Conservation (phyloP, 2,329 filamentous ascomycete genomes). For the Furcasterigmium sp. region DNA sequence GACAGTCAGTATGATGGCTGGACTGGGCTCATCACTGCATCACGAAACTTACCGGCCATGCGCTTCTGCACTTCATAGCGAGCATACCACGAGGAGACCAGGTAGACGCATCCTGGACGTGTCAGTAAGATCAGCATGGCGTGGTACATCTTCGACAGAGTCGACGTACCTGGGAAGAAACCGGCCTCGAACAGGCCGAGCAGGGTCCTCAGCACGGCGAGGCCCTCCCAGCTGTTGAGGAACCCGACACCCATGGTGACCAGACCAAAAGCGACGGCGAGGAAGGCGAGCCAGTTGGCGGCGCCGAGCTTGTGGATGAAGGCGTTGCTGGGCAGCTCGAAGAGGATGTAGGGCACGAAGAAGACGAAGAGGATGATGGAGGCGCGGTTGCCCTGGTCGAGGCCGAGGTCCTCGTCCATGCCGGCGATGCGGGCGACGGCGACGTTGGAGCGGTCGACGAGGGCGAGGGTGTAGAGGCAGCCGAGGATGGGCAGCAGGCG, state of each 20-base stretch:
- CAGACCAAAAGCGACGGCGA: constrained; percentile 25
- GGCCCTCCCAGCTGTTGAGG: constrained; percentile 17
- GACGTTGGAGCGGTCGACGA: constrained; percentile 23
- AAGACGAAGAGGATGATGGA: constrained; percentile 21
- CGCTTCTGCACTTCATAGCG: constrained; percentile 33
- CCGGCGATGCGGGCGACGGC: constrained; percentile 25
- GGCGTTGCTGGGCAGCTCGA: constrained; percentile 23
- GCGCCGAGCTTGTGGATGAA: constrained; percentile 23
- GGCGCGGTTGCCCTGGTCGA: constrained; percentile 26
- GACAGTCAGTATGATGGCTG: too few relatives aligned
- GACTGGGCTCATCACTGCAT: background rate
- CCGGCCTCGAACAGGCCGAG: constrained; percentile 38
- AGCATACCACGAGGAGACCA: constrained; percentile 27
- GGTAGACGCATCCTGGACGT: constrained; percentile 28
- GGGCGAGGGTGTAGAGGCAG: constrained; percentile 20
- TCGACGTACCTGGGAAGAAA: constrained; percentile 27
- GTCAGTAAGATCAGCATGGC: too few relatives aligned
- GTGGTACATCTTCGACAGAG: too few relatives aligned
- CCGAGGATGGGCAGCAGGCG: constrained; percentile 21
- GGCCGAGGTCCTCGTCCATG: constrained; percentile 23
- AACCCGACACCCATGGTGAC: constrained; percentile 25
- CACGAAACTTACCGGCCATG: constrained; percentile 22
- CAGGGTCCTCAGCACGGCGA: constrained; percentile 29
- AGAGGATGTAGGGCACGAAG: constrained; percentile 24
- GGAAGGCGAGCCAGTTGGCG: constrained; percentile 18